These are phyloP conservation scores for Silene vulgaris DNA, from an alignment of 179 eudicot species.

Conservation along the genomic window DNA sequence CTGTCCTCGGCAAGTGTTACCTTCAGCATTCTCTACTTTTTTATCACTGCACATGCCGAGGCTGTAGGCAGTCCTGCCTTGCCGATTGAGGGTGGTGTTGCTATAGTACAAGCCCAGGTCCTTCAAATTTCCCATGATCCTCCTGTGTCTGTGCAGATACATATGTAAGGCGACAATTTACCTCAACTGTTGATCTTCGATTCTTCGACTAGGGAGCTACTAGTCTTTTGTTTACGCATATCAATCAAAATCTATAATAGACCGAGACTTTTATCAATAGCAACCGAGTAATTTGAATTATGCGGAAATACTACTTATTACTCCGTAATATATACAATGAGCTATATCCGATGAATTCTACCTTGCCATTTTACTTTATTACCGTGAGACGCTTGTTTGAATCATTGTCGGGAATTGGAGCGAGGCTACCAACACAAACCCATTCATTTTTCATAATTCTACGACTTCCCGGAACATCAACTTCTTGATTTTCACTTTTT, in stretches of 20 bases:
- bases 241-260: too few relatives aligned
- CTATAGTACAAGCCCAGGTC: slow-evolving; percentile 80
- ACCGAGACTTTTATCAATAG: too few relatives aligned
- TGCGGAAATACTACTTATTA: too few relatives aligned
- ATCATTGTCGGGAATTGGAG: not conserved
- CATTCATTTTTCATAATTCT: not conserved
- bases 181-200: slow-evolving; percentile 26
- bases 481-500: not conserved
- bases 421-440: not conserved
- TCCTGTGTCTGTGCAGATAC: slow-evolving; percentile 54
- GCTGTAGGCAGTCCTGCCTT: slow-evolving; percentile 19
- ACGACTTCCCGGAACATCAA: not conserved
- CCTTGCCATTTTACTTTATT: too few relatives aligned
- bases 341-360: too few relatives aligned
- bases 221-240: too few relatives aligned
- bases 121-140: slow-evolving; percentile 60
- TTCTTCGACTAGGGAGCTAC: not conserved
- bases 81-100: slow-evolving; percentile 53
- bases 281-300: too few relatives aligned
- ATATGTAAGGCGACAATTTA: slow-evolving; percentile 60
- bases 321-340: too few relatives aligned
- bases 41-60: slow-evolving; percentile 44
- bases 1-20: slow-evolving; percentile 56
- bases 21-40: slow-evolving; percentile 54
- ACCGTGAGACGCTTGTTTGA: not conserved